Evolutionary conservation across 1,284 basidiomycete genomes (phyloP), one percentile per base, ranked within the genome.

Genomic region (Fomitopsis schrenkii): DNA sequence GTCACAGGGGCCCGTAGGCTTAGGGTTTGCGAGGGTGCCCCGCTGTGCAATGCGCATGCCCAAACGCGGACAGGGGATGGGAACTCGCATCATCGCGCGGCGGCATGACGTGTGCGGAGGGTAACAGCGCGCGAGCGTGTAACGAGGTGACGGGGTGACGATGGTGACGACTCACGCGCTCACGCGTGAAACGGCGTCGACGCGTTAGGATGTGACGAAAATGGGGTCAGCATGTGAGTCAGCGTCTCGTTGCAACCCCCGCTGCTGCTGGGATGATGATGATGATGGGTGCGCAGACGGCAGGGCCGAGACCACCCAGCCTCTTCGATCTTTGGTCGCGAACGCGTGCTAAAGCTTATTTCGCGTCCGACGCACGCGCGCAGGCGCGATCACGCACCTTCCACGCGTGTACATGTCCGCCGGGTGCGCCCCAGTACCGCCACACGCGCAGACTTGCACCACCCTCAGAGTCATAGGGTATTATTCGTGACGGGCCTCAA

Each of bases 311-410:
- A 30, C 46, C 46, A 10, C 22, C 22, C 22, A 22, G 22, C 22
- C 22, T 22, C 26, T 3, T 10, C 46, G 26, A 2, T 10, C 5
- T 15, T 26, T 10, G 48, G 48, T 17, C 48, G 48, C 48, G 28
- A 33, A 50, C 48, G 52, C 52, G 28, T 54, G 52, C 52, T 53
- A 54, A 54, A 54, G 52, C 35, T 33, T 54, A 54, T 54, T 40
- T 54, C 48, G 48, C 48, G 48, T 30, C 48, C 8, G 30, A 33
- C 28, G 28, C 48, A 22, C n/a, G 42, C 45, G 44, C n/a, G 35
- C 35, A 36, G 1, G 17, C 44, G 45, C 48, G 48, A 50, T 50
- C 48, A 50, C 48, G 48, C 48, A 33, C 48, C 28, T n/a, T 22
- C 28, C 28, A 2, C 15, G 28, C 12, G 45, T 26, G 26, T 19